phyloP scores from a whole-genome alignment of 306 rosid genomes.

The Macrotyloma uniflorum region DNA sequence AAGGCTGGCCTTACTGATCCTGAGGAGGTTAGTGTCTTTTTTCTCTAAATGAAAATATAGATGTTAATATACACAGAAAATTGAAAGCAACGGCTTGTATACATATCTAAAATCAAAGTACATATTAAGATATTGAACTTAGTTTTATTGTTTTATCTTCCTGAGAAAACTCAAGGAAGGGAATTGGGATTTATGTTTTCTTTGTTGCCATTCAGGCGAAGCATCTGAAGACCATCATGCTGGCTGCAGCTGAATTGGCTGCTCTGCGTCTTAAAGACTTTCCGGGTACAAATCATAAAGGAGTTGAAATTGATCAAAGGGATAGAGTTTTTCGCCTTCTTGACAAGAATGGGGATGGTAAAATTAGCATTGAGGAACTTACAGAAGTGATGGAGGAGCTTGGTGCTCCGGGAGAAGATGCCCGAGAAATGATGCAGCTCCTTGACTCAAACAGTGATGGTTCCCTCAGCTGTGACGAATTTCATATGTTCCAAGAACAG shows the following conservation, averaged over 20 bases:
- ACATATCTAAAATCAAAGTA: not conserved
- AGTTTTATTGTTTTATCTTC: not conserved
- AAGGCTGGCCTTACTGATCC: slow-evolving; percentile 93
- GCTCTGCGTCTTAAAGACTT: slow-evolving; percentile 84
- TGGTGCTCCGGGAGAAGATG: slow-evolving; percentile 94
- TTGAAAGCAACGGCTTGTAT: slow-evolving; percentile 20
- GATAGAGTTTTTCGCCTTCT: slow-evolving; percentile 81
- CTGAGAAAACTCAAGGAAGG: slow-evolving; percentile 16
- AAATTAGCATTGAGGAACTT: slow-evolving; percentile 89
- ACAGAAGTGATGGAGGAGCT: slow-evolving; percentile 94
- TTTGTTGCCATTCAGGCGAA: slow-evolving; percentile 64
- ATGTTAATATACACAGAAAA: not conserved
- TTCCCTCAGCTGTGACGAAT: slow-evolving; percentile 52
- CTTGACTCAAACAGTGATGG: slow-evolving; percentile 51
- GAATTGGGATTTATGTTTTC: slow-evolving; percentile 16
- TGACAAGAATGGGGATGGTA: slow-evolving; percentile 93
- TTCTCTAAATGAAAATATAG: slow-evolving; percentile 8
- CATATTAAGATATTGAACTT: slow-evolving; percentile 5
- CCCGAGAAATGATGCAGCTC: slow-evolving; percentile 52
- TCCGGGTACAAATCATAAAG: slow-evolving; percentile 57
- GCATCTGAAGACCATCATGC: slow-evolving; percentile 75
- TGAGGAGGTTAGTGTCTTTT: slow-evolving; percentile 65
- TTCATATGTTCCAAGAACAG: slow-evolving; percentile 64
- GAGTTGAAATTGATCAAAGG: slow-evolving; percentile 55
- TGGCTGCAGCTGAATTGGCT: slow-evolving; percentile 97